Percentiles rank a stretch among this genome's conserved stretches.
Evolutionary conservation across 805 yeast genomes (phyloP).

Genomic region (Candida nanaspora): DNA sequence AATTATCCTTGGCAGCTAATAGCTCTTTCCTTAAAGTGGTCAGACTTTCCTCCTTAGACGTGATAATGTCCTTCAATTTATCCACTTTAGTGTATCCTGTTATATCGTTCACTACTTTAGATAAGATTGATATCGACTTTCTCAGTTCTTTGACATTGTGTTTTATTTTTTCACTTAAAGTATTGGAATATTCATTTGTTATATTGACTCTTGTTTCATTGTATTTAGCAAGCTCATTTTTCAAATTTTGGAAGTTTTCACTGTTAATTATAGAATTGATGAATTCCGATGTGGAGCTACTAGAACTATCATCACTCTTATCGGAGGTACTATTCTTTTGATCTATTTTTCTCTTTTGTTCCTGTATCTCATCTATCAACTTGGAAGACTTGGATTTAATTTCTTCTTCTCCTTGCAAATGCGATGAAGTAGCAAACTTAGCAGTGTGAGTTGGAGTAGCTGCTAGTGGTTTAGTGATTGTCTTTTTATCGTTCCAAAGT

Average conservation of each 20-base stretch:
- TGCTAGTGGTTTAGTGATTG: neutral
- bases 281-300: conserved; percentile 7
- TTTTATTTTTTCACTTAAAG: conserved; percentile 36
- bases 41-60: conserved; percentile 44
- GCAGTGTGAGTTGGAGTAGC: neutral
- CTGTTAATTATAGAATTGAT: conserved; percentile 22
- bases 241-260: conserved; percentile 25
- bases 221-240: conserved; percentile 22
- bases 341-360: conserved; percentile 3
- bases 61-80: conserved; percentile 56
- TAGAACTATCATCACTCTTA: neutral
- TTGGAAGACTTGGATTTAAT: conserved; percentile 8
- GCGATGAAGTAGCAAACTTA: neutral
- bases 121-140: conserved; percentile 50
- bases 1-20: conserved; percentile 38
- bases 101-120: conserved; percentile 73
- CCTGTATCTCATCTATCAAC: conserved; percentile 13
- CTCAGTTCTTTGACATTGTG: conserved; percentile 48
- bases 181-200: conserved; percentile 27
- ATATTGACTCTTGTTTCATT: conserved; percentile 15
- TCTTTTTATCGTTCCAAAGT: too few relatives aligned
- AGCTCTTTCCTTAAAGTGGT: conserved; percentile 41
- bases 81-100: conserved; percentile 88
- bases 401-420: neutral
- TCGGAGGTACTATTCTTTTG: neutral